Conservation (phyloP, 257 asterid genomes). For the Jaltomata sinuosa region DNA sequence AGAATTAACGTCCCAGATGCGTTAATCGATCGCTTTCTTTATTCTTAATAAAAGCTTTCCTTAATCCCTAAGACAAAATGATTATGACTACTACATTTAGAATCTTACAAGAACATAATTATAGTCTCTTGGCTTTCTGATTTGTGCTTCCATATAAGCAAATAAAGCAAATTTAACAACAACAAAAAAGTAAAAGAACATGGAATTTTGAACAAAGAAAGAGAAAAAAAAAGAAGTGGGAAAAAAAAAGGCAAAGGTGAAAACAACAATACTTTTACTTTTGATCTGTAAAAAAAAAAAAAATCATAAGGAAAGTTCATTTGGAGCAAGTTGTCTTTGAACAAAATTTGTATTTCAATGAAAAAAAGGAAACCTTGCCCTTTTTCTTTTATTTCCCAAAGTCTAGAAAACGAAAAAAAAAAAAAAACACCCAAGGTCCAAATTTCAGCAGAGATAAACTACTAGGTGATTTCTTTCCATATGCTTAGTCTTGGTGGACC, state of each 20-base stretch:
- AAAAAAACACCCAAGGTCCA: too few relatives aligned
- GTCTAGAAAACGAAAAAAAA: background rate
- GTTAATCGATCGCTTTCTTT: background rate
- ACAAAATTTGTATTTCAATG: background rate
- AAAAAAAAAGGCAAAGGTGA: constrained; percentile 20
- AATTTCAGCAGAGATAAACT: too few relatives aligned
- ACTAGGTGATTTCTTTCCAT: too few relatives aligned
- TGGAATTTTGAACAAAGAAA: background rate
- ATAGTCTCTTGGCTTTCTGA: background rate
- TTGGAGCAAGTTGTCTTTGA: background rate
- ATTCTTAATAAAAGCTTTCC: background rate
- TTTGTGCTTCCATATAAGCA: background rate
- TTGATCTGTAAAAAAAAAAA: constrained; percentile 10
- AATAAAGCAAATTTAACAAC: background rate
- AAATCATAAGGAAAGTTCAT: background rate
- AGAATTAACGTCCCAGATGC: too few relatives aligned
- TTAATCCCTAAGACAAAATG: background rate
- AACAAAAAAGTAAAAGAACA: background rate
- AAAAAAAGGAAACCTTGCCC: constrained; percentile 1
- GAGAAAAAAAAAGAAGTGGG: constrained; percentile 3
- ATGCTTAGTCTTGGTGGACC: too few relatives aligned
- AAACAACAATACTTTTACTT: constrained; percentile 30
- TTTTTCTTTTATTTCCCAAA: background rate
- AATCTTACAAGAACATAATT: background rate
- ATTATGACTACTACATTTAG: background rate